phyloP scores from a whole-genome alignment of 306 rosid genomes.

The barrel medic (Medicago truncatula) region DNA sequence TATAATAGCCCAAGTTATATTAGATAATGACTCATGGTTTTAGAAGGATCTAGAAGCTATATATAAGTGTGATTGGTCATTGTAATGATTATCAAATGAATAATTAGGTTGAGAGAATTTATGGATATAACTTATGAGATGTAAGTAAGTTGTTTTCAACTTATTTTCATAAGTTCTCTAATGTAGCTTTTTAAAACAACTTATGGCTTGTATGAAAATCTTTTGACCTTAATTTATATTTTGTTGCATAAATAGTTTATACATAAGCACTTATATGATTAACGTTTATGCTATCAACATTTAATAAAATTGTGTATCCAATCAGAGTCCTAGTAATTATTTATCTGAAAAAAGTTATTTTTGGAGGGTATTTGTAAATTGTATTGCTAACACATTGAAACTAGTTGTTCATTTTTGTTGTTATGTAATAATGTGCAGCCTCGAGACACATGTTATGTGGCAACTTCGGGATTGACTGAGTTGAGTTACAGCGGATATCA shows the following conservation, averaged over 20 bases:
- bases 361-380: background rate
- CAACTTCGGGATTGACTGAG: conserved; percentile 77
- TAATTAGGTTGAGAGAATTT: too few relatives aligned
- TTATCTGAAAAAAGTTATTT: background rate
- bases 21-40: too few relatives aligned
- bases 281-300: background rate
- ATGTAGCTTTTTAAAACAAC: background rate
- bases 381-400: background rate
- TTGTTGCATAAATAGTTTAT: too few relatives aligned
- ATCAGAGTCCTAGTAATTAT: background rate
- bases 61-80: too few relatives aligned
- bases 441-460: conserved; percentile 88
- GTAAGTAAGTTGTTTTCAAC: background rate
- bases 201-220: background rate
- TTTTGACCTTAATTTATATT: too few relatives aligned
- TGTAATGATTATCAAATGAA: too few relatives aligned
- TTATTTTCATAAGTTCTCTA: too few relatives aligned
- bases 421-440: conserved; percentile 65
- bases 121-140: background rate
- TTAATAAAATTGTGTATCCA: too few relatives aligned
- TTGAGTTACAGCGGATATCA: conserved; percentile 83
- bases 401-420: conserved; percentile 9
- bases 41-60: too few relatives aligned
- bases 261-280: too few relatives aligned
- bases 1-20: too few relatives aligned